Base-by-base conservation (phyloP, 148 eudicot species). In the Fallopia convolvulus region DNA sequence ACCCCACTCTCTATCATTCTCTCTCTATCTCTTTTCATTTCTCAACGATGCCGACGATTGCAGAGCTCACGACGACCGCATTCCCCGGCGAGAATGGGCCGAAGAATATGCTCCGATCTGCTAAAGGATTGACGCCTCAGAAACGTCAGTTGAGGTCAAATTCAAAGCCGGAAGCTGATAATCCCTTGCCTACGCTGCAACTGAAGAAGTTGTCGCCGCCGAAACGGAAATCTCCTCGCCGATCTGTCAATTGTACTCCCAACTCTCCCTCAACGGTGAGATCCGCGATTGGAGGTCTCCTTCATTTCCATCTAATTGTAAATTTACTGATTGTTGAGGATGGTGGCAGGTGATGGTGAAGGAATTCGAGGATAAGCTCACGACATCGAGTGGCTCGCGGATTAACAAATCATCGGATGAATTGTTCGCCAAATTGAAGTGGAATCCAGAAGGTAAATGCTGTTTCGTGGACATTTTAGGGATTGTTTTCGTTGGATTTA, bases 181-280 rank as follows among this genome's bases (percentile, higher is more conserved):
- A 70, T 21, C 77, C 83, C 65, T 79, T 75, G 10, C 68, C 77
- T 68, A 76, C 83, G 10, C 74, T 68, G 68, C 80, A 76, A 7
- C 58, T 75, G 46, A 55, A 68, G 23, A 39, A 74, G 77, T 63
- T 40, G 12, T 82, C 83, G 30, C 86, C 87, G 74, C 0, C 83
- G 71, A 85, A 80, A 68, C 26, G 82, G 82, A 94, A 94, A 70
- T 92, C 93, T 26, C 93, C 96, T 60, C 93, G 97, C 18, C 85
- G 84, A 30, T 83, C 86, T 32, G 10, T 78, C 50, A 60, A 33
- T 32, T 81, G 77, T 20, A 85, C 86, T 79, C 96, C 93, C 14
- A 82, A 74, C 20, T 83, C 85, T 77, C 86, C 84, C 10, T 47
- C 80, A 55, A 88, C 79, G 55, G 91, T 90, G 53, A 87, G 89